phyloP scores from a whole-genome alignment of 2,329 filamentous ascomycete species.

The Colletotrichum costaricense region DNA sequence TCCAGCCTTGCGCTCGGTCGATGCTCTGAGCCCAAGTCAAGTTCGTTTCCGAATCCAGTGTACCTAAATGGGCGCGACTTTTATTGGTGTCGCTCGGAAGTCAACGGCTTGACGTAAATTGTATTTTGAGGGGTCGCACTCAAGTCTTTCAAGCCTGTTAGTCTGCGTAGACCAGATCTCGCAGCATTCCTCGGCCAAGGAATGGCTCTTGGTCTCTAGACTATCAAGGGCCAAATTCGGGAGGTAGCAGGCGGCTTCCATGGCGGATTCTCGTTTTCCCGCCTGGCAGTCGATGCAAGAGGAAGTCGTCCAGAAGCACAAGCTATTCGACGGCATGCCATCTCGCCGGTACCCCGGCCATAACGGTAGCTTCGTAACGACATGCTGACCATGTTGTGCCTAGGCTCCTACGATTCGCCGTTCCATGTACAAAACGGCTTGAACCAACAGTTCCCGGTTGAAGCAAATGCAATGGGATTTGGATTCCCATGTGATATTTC shows the following conservation, averaged over 20 bases:
- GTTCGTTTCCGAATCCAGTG: not conserved
- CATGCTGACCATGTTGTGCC: not conserved
- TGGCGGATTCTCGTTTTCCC: not conserved
- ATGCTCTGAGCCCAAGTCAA: not conserved
- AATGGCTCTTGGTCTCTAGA: not conserved
- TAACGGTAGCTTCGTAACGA: not conserved
- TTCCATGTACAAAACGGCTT: not conserved
- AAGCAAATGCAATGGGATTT: not conserved
- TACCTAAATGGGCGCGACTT: not conserved
- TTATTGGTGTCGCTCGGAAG: not conserved
- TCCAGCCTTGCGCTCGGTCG: not conserved
- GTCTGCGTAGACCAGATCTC: slow-evolving; percentile 21
- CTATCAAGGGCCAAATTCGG: not conserved
- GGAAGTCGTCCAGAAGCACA: not conserved
- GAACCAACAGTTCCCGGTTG: not conserved
- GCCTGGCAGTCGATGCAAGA: not conserved
- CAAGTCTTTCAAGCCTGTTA: not conserved
- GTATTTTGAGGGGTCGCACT: not conserved
- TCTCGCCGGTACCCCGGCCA: not conserved
- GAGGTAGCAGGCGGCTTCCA: not conserved
- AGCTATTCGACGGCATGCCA: not conserved
- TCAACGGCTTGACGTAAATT: not conserved
- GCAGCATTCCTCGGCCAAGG: not conserved
- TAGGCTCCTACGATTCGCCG: not conserved
- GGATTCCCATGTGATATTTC: no score